Evolutionary conservation across 2,329 filamentous ascomycete genomes (phyloP).

Genomic region (Onygenales sp.): DNA sequence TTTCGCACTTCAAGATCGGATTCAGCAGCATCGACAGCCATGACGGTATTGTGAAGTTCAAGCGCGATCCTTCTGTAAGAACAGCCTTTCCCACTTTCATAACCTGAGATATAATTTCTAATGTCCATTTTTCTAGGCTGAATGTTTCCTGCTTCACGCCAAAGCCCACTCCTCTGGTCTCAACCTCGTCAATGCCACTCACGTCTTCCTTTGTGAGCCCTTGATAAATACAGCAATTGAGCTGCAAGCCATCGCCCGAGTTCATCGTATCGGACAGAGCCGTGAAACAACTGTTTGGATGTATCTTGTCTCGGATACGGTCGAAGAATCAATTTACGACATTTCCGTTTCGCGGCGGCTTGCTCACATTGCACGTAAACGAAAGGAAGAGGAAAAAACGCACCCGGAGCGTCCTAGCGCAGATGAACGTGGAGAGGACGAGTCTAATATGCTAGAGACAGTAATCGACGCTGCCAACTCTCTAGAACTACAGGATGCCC

Average conservation of each 20-base stretch:
- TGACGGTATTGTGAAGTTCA: slow-evolving; percentile 66
- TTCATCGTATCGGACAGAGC: slow-evolving; percentile 87
- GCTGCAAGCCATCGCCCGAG: slow-evolving; percentile 86
- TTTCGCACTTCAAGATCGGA: slow-evolving; percentile 62
- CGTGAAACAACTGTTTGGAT: slow-evolving; percentile 89
- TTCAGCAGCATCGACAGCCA: slow-evolving; percentile 59
- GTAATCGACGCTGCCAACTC: slow-evolving; percentile 77
- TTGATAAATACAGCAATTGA: slow-evolving; percentile 89
- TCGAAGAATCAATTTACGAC: slow-evolving; percentile 86
- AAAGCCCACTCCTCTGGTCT: slow-evolving; percentile 80
- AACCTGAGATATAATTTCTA: background rate
- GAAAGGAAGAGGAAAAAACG: slow-evolving; percentile 21
- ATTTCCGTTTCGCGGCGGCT: slow-evolving; percentile 71
- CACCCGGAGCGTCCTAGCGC: slow-evolving; percentile 15
- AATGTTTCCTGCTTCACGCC: slow-evolving; percentile 84
- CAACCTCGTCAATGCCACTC: slow-evolving; percentile 84
- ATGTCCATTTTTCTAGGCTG: slow-evolving; percentile 35
- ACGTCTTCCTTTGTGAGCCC: slow-evolving; percentile 91
- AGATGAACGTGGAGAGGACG: slow-evolving; percentile 24
- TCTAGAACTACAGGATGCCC: slow-evolving; percentile 66
- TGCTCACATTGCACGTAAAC: slow-evolving; percentile 57
- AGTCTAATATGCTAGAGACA: slow-evolving; percentile 43
- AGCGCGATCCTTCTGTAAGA: slow-evolving; percentile 52
- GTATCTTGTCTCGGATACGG: slow-evolving; percentile 81
- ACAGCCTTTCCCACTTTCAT: background rate